Conservation (phyloP, 2,329 filamentous ascomycete genomes). For the Scedosporium dehoogii region DNA sequence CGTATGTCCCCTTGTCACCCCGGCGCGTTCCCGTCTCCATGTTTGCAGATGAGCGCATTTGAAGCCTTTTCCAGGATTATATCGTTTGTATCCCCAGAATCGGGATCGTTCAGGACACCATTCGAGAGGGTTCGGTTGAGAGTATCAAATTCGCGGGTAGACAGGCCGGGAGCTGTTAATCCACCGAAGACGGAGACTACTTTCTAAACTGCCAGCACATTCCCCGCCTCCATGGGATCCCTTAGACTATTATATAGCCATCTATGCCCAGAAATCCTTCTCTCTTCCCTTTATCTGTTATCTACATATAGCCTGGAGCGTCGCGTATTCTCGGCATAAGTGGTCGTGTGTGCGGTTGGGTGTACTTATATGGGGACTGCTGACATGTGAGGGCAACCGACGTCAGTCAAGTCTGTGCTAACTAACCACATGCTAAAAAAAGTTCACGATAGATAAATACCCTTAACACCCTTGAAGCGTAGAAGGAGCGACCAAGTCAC, state of each 20-base stretch:
- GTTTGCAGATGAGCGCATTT: too few species aligned
- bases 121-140: background rate
- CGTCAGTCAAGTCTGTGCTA: too few species aligned
- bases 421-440: too few species aligned
- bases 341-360: background rate
- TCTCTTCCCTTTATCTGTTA: background rate
- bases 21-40: too few species aligned
- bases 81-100: too few species aligned
- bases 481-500: background rate
- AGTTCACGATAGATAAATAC: too few species aligned
- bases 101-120: too few species aligned
- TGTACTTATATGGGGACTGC: background rate
- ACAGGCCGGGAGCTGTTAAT: background rate
- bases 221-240: background rate
- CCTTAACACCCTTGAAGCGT: background rate
- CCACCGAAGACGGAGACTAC: background rate
- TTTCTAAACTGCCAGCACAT: background rate
- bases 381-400: background rate
- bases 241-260: background rate
- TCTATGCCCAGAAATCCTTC: background rate
- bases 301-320: background rate
- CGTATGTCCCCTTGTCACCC: too few species aligned
- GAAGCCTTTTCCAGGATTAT: too few species aligned
- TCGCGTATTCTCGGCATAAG: background rate
- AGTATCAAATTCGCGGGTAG: background rate